Evolutionary conservation across 768 basidiomycete species (phyloP).

Genomic region (Boletales sp.): DNA sequence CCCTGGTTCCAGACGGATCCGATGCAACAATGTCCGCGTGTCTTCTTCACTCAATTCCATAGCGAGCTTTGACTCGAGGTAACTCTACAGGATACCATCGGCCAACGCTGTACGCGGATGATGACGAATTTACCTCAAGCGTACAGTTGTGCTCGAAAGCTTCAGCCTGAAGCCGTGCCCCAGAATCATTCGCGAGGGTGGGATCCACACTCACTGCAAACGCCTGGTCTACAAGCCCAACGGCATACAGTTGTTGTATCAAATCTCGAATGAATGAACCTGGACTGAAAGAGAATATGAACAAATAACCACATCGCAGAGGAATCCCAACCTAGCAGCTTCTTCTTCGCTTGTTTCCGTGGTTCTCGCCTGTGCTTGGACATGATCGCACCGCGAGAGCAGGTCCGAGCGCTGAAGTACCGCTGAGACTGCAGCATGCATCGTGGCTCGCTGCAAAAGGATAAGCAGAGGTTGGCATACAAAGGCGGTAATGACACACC

Average conservation of each 20-base stretch:
- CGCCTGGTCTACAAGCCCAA: constrained; percentile 52
- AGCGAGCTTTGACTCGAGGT: constrained; percentile 56
- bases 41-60: constrained; percentile 45
- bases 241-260: constrained; percentile 50
- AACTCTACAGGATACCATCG: constrained; percentile 23
- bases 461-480: constrained; percentile 4
- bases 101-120: background rate
- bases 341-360: constrained; percentile 20
- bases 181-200: constrained; percentile 44
- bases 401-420: constrained; percentile 53
- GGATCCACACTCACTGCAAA: constrained; percentile 53
- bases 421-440: constrained; percentile 49
- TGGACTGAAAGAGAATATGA: constrained; percentile 19
- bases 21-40: constrained; percentile 29
- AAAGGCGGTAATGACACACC: constrained; percentile 37
- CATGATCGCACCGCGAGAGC: constrained; percentile 50
- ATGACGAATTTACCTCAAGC: constrained; percentile 42
- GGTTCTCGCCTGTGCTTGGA: constrained; percentile 33
- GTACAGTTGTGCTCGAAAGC: constrained; percentile 59
- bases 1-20: constrained; percentile 52
- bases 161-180: constrained; percentile 51
- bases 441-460: constrained; percentile 32
- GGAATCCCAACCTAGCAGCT: constrained; percentile 9
- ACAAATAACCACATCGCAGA: background rate
- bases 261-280: constrained; percentile 27